Conservation (phyloP, 192 early-diverging fungal genomes). For the Linnemannia schmuckeri region DNA sequence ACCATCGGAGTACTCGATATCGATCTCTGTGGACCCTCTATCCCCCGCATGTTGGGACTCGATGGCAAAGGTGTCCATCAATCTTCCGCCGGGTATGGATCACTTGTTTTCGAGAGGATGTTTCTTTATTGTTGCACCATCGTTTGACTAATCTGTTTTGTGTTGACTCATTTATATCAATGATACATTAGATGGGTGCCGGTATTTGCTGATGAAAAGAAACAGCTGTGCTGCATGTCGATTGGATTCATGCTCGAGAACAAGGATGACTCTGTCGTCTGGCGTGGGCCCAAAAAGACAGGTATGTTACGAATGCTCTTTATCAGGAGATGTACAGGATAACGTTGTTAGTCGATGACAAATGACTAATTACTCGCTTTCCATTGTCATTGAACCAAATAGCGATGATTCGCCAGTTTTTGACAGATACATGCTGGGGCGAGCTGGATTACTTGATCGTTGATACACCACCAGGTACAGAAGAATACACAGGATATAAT, state of each 20-base stretch:
- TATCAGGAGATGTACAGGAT: background rate
- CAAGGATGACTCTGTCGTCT: slow-evolving; percentile 95
- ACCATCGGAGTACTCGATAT: slow-evolving; percentile 95
- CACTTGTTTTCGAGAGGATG: background rate
- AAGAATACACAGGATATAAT: too few relatives aligned
- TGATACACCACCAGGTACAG: slow-evolving; percentile 90
- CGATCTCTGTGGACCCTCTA: slow-evolving; percentile 97
- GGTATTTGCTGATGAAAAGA: slow-evolving; percentile 75
- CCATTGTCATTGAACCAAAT: background rate
- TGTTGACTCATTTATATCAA: slow-evolving; percentile 11
- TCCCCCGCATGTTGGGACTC: slow-evolving; percentile 96
- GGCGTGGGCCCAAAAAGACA: slow-evolving; percentile 99
- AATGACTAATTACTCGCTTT: background rate
- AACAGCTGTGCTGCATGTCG: slow-evolving; percentile 91
- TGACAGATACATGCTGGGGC: slow-evolving; percentile 97
- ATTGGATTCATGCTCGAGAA: slow-evolving; percentile 93
- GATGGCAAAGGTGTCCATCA: slow-evolving; percentile 92
- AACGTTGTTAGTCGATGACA: background rate
- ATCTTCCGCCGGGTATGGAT: slow-evolving; percentile 82
- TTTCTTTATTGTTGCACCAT: background rate
- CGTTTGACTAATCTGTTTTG: background rate
- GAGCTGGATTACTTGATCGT: slow-evolving; percentile 94
- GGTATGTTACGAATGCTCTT: slow-evolving; percentile 59
- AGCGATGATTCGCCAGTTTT: slow-evolving; percentile 98
- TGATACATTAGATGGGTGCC: slow-evolving; percentile 76